phyloP scores from a whole-genome alignment of 2,329 filamentous ascomycete species.

The Cladosporium sp. region DNA sequence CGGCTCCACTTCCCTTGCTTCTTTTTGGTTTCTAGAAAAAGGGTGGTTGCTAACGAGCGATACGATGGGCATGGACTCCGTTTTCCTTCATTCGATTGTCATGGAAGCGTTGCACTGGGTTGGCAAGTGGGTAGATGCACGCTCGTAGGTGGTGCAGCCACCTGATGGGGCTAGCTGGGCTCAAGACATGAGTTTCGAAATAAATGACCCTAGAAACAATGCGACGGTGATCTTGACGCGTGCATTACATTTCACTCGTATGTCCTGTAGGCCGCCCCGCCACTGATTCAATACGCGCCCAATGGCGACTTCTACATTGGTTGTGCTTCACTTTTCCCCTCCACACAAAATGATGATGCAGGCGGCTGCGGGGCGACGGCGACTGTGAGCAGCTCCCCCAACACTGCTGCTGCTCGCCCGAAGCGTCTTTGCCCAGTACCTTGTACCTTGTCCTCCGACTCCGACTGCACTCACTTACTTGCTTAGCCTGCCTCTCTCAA shows the following conservation, averaged over 20 bases:
- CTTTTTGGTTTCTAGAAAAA: neutral
- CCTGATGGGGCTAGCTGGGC: neutral
- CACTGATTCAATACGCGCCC: neutral
- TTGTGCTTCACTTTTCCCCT: too few relatives aligned
- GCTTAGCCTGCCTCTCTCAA: neutral
- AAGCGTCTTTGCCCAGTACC: neutral
- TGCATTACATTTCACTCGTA: too few relatives aligned
- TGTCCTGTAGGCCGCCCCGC: too few relatives aligned
- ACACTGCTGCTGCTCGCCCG: neutral
- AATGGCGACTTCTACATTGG: neutral
- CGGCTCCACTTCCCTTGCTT: neutral
- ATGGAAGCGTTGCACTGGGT: neutral
- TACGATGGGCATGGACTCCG: neutral
- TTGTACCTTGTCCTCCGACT: neutral
- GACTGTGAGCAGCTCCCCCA: neutral
- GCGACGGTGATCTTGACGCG: neutral
- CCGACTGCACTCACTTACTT: too few relatives aligned
- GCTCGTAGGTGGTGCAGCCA: neutral
- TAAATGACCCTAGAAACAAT: neutral
- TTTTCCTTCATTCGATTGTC: neutral
- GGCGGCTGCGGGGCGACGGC: neutral
- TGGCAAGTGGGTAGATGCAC: neutral
- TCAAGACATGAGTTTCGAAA: neutral
- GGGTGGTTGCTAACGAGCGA: constrained; percentile 5
- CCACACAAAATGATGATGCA: neutral